Percentiles rank a stretch among this genome's conserved stretches.
Evolutionary conservation across 305 asterid genomes (phyloP).

Genomic region (Fraxinus nigra): DNA sequence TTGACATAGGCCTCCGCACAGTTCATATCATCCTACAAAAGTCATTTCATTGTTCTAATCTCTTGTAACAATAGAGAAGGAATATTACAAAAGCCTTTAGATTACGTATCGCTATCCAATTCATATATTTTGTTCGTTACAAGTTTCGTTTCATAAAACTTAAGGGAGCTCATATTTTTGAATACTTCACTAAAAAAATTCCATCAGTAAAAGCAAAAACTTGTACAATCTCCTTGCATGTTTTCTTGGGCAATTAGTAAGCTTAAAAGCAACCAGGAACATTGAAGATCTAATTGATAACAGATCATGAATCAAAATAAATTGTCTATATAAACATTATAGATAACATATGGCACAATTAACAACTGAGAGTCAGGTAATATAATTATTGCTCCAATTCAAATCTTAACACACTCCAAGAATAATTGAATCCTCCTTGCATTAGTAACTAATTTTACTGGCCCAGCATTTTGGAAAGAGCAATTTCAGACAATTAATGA

Average conservation of each 20-base stretch:
- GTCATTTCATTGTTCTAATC: slow-evolving; percentile 10
- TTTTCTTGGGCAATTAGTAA: neutral
- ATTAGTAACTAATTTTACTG: neutral
- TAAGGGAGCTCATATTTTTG: neutral
- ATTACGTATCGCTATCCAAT: neutral
- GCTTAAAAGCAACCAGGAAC: neutral
- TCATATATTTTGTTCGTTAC: neutral
- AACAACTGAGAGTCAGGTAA: neutral
- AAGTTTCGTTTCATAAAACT: neutral
- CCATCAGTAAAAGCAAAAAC: neutral
- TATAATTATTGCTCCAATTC: neutral
- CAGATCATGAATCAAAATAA: neutral
- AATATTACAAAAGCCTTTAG: neutral
- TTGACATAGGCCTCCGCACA: slow-evolving; percentile 96
- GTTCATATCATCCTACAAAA: slow-evolving; percentile 87
- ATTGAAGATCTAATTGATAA: neutral
- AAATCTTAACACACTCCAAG: neutral
- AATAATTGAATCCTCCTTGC: neutral
- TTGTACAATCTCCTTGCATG: neutral
- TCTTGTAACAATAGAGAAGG: neutral
- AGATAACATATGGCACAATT: neutral
- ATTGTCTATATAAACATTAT: neutral
- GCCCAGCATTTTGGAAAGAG: neutral
- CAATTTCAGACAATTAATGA: neutral
- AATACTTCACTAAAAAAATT: neutral